Conservation (phyloP, 2,329 filamentous ascomycete species). For the Ophiosphaerella narmari region DNA sequence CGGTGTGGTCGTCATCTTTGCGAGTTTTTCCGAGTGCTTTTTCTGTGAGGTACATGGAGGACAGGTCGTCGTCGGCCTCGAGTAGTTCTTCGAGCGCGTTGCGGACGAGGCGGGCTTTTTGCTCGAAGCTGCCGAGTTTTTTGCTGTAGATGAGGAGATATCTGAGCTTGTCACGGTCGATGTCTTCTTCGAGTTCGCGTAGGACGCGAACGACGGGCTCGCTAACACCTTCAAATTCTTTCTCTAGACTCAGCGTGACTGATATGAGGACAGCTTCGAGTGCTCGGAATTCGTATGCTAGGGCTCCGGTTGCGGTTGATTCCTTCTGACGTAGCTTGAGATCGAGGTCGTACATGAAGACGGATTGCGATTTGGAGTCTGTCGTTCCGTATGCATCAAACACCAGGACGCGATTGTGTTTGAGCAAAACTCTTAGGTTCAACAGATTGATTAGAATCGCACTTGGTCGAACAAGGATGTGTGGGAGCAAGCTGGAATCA, state of each 20-base stretch:
- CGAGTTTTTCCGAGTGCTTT: constrained; percentile 75
- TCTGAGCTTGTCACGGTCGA: constrained; percentile 90
- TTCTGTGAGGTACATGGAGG: constrained; percentile 94
- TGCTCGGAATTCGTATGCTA: constrained; percentile 95
- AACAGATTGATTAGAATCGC: constrained; percentile 94
- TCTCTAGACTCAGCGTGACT: constrained; percentile 88
- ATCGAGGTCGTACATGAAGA: constrained; percentile 97
- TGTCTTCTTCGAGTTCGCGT: constrained; percentile 91
- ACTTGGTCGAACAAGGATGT: constrained; percentile 90
- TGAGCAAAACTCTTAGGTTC: constrained; percentile 95
- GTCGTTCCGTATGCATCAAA: constrained; percentile 96
- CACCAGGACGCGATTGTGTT: constrained; percentile 88
- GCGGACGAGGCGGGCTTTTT: constrained; percentile 90
- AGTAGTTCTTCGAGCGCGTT: constrained; percentile 94
- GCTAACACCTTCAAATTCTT: constrained; percentile 90
- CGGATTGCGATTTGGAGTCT: constrained; percentile 90
- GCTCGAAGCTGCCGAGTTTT: constrained; percentile 94
- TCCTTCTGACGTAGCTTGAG: constrained; percentile 86
- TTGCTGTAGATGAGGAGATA: constrained; percentile 93
- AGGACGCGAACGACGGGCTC: constrained; percentile 90
- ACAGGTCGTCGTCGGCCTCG: constrained; percentile 93
- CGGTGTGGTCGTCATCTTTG: constrained; percentile 85
- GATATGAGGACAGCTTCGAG: constrained; percentile 94
- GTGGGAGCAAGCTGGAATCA: constrained; percentile 91
- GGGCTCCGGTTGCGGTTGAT: constrained; percentile 52